Conservation (phyloP, 1,139 yeast genomes). For the Suhomyces coccinellae region DNA sequence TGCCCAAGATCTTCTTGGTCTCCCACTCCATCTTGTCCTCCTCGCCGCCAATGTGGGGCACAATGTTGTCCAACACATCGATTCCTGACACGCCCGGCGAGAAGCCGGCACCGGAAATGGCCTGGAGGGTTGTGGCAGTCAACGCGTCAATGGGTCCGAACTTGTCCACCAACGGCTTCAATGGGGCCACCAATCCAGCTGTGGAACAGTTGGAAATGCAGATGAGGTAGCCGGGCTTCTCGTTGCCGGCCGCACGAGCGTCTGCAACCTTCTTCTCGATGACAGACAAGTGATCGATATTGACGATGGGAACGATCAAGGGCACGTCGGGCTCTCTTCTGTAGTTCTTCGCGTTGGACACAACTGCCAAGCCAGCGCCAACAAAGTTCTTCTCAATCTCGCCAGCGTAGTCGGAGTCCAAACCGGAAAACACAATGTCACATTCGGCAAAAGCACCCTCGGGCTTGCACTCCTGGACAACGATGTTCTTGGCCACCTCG, state of each 20-base stretch:
- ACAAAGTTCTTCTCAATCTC: constrained; percentile 83
- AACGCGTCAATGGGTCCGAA: constrained; percentile 89
- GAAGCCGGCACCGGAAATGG: constrained; percentile 97
- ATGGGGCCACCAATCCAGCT: constrained; percentile 95
- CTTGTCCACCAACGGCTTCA: constrained; percentile 83
- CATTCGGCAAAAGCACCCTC: constrained; percentile 77
- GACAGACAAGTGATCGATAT: constrained; percentile 87
- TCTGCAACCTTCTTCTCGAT: constrained; percentile 59
- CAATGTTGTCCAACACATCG: constrained; percentile 89
- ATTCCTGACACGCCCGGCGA: constrained; percentile 98
- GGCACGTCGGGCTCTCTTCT: constrained; percentile 90
- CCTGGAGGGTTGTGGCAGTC: constrained; percentile 92
- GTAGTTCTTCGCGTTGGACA: constrained; percentile 95
- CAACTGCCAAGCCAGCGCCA: constrained; percentile 77
- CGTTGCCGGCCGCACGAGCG: constrained; percentile 53
- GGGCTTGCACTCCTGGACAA: constrained; percentile 76
- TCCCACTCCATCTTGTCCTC: constrained; percentile 99
- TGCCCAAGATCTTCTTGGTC: constrained; percentile 89
- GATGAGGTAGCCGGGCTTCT: constrained; percentile 77
- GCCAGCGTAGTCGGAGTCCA: constrained; percentile 93
- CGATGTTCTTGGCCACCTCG: constrained; percentile 55
- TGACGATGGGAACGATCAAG: constrained; percentile 90
- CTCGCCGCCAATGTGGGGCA: constrained; percentile 94
- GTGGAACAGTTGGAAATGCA: constrained; percentile 98
- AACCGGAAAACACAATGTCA: constrained; percentile 92